phyloP scores from a whole-genome alignment of 1,139 yeast genomes.

The Casaregolazyma suthepensis region DNA sequence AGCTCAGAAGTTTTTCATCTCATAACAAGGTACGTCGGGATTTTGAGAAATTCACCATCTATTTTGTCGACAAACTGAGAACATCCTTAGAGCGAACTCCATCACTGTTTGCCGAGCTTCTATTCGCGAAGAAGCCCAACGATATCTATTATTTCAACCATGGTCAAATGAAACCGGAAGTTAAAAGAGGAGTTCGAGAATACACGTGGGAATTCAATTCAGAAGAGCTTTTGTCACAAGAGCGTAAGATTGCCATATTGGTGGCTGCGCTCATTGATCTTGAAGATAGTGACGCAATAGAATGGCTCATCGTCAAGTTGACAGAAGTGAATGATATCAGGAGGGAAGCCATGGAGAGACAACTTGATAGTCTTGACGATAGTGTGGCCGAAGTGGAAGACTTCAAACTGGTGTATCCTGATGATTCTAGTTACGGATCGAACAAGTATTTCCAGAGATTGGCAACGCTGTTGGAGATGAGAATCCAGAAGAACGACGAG shows the following conservation, averaged over 20 bases:
- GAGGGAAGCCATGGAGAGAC: constrained; percentile 13
- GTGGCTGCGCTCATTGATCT: constrained; percentile 46
- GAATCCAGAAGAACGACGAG: neutral
- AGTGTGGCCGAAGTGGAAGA: constrained; percentile 1
- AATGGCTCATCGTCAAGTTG: constrained; percentile 42
- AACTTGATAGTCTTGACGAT: constrained; percentile 5
- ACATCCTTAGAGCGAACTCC: constrained; percentile 48
- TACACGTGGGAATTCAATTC: constrained; percentile 25
- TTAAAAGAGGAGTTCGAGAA: constrained; percentile 12
- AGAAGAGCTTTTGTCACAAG: constrained; percentile 21
- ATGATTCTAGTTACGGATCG: neutral
- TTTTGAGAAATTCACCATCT: constrained; percentile 59
- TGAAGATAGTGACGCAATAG: constrained; percentile 39
- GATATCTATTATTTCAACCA: constrained; percentile 39
- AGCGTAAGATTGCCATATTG: constrained; percentile 35
- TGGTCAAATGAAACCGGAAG: constrained; percentile 28
- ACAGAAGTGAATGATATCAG: constrained; percentile 27
- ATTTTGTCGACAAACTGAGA: constrained; percentile 61
- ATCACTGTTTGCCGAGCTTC: constrained; percentile 55
- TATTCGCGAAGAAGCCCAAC: constrained; percentile 58
- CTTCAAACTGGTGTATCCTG: constrained; percentile 4
- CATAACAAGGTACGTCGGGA: constrained; percentile 45
- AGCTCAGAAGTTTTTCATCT: constrained; percentile 30
- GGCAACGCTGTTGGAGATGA: constrained; percentile 9
- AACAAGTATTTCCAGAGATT: constrained; percentile 1